Evolutionary conservation across 495 filamentous ascomycete species (phyloP), one percentile per base, ranked within the genome.

Genomic region (Penicillium lividum): DNA sequence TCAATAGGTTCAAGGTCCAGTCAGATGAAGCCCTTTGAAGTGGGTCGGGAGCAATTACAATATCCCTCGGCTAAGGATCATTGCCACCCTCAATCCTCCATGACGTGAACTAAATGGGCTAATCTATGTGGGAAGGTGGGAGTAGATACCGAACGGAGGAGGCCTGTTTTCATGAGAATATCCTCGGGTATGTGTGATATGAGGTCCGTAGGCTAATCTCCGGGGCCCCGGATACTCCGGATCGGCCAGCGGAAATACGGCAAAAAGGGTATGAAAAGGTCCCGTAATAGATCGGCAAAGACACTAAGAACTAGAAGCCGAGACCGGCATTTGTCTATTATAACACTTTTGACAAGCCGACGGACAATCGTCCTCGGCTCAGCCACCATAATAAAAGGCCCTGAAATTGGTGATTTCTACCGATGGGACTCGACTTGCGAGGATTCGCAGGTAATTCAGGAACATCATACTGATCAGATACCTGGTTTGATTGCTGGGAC

Each of bases 11-110:
- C 15, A 7, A 43, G 36, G 51, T 33, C 42, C 15, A 27, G 15
- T 33, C 40, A 40, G 52, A 15, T 54, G 45, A 54, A 40, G 22
- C 5, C 45, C 45, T 45, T 54, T 15, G 8, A 45, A 40, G 38
- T 45, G 52, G 52, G 52, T 25, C 5, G 52, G 51, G 52, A 54
- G 38, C 25, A 51, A n/a, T 40, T 6, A 7, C 3, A 15, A 40
- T 15, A 13, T 9, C 33, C 15, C 38, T 40, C 38, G 38, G 13
- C n/a, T 40, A 40, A 11, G 3, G 10, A 36, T 36, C 33, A 36
- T 22, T 22, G 22, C 22, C 22, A 22, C 22, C 9, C 33, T 11
- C 13, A 36, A 6, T 0, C 33, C 4, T 13, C 6, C 1, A 2
- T 36, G 2, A 13, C 33, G 10, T 13, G 33, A 36, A 36, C 1